Conservation (phyloP, 1,284 basidiomycete genomes). For the Tilletia setariae region DNA sequence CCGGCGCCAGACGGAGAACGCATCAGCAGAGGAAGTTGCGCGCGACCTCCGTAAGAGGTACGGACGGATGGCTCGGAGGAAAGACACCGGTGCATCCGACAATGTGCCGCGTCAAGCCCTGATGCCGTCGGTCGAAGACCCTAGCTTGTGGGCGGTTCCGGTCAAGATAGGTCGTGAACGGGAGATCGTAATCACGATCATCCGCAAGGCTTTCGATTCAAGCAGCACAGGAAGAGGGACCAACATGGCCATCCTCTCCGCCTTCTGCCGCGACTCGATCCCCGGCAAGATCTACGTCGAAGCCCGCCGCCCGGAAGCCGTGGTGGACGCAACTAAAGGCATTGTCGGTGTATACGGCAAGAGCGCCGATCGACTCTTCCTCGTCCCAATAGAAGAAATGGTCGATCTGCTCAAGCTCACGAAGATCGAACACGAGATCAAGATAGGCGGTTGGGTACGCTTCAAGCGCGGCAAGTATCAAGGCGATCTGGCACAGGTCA, state of each 20-base stretch:
- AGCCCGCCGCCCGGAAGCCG: constrained; percentile 80
- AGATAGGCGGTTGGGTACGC: constrained; percentile 88
- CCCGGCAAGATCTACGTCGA: constrained; percentile 95
- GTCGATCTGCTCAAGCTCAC: constrained; percentile 91
- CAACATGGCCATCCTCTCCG: constrained; percentile 75
- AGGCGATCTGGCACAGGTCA: constrained; percentile 90
- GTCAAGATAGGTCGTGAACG: constrained; percentile 91
- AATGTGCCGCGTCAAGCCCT: constrained; percentile 82
- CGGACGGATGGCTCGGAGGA: constrained; percentile 57
- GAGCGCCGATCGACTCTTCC: constrained; percentile 65
- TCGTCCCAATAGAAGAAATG: constrained; percentile 98
- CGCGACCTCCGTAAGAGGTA: constrained; percentile 79
- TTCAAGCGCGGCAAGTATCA: constrained; percentile 89
- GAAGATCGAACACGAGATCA: constrained; percentile 82
- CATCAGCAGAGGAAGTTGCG: constrained; percentile 81
- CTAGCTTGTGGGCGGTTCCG: constrained; percentile 90
- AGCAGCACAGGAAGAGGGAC: constrained; percentile 54
- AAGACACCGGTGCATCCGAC: constrained; percentile 64
- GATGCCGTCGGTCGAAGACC: constrained; percentile 95
- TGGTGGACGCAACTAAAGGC: constrained; percentile 78
- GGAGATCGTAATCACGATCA: constrained; percentile 87
- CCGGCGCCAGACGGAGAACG: constrained; percentile 73
- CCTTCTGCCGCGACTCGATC: constrained; percentile 91
- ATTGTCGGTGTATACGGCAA: constrained; percentile 79
- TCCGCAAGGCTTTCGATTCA: constrained; percentile 74